Conservation (phyloP, 2,329 filamentous ascomycete species). For the Tothia fuscella region DNA sequence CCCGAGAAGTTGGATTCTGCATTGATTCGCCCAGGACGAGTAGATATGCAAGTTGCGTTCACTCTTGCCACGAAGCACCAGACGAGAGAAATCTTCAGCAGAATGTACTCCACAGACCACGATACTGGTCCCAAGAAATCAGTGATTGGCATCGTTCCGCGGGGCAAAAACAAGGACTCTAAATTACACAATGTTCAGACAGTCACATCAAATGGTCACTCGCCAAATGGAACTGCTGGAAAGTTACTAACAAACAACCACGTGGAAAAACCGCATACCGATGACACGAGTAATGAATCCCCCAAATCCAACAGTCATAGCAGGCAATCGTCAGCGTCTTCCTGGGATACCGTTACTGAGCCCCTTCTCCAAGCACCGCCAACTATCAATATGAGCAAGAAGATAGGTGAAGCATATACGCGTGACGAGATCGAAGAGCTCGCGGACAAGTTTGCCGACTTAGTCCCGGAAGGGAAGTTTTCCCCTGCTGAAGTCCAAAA, state of each 20-base stretch:
- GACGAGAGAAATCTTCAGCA: constrained; percentile 30
- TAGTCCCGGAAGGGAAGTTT: constrained; percentile 35
- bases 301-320: not conserved
- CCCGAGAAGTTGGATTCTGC: constrained; percentile 62
- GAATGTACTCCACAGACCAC: constrained; percentile 24
- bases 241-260: too few species aligned
- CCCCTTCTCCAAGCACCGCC: not conserved
- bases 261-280: too few species aligned
- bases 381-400: too few species aligned
- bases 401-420: not conserved
- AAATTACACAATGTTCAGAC: not conserved
- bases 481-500: constrained; percentile 43
- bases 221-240: not conserved
- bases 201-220: not conserved
- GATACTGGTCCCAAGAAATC: not conserved
- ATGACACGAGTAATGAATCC: too few species aligned
- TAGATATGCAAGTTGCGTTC: constrained; percentile 57
- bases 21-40: constrained; percentile 59
- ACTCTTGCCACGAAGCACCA: constrained; percentile 30
- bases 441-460: constrained; percentile 32
- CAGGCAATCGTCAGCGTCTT: not conserved
- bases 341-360: not conserved
- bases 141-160: not conserved
- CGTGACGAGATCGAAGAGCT: constrained; percentile 26
- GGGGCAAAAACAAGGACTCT: not conserved